phyloP scores from a whole-genome alignment of 495 filamentous ascomycete species.

The Penicillium mononematosum region DNA sequence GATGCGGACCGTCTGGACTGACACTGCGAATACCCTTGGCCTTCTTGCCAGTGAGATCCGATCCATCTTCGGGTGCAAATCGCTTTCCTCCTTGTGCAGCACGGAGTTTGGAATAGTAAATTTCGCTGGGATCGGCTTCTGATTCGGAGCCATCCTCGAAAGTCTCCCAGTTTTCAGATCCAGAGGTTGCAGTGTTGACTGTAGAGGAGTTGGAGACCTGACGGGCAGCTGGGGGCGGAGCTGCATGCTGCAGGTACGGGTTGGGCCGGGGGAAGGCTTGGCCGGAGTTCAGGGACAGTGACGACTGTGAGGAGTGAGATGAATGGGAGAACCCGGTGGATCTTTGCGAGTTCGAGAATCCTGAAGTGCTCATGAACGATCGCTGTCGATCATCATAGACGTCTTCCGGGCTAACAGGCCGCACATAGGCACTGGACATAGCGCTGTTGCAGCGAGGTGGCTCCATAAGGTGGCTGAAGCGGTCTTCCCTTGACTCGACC shows the following conservation, averaged over 20 bases:
- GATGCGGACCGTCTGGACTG: conserved; percentile 42
- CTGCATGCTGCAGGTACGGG: conserved; percentile 45
- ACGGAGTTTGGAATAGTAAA: conserved; percentile 73
- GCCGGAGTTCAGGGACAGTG: conserved; percentile 38
- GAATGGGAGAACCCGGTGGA: conserved; percentile 43
- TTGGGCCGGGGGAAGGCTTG: conserved; percentile 40
- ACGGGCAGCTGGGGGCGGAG: conserved; percentile 53
- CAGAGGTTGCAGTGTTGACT: conserved; percentile 62
- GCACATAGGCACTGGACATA: conserved; percentile 63
- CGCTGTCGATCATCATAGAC: conserved; percentile 72
- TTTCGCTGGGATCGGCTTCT: conserved; percentile 68
- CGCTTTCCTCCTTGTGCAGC: conserved; percentile 61
- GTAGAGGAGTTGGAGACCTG: conserved; percentile 73
- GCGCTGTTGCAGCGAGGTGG: conserved; percentile 66
- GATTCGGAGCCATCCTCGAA: conserved; percentile 77
- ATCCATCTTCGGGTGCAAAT: conserved; percentile 56
- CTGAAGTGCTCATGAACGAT: conserved; percentile 49
- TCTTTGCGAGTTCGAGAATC: conserved; percentile 41
- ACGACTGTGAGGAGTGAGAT: conserved; percentile 40
- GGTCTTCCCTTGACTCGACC: conserved; percentile 62
- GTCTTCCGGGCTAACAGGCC: conserved; percentile 79
- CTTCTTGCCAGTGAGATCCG: conserved; percentile 53
- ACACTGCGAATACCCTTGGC: conserved; percentile 53
- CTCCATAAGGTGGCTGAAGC: conserved; percentile 57
- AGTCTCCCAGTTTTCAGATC: conserved; percentile 95